phyloP scores from a whole-genome alignment of 2,329 filamentous ascomycete genomes.

The Penicillium sp. region DNA sequence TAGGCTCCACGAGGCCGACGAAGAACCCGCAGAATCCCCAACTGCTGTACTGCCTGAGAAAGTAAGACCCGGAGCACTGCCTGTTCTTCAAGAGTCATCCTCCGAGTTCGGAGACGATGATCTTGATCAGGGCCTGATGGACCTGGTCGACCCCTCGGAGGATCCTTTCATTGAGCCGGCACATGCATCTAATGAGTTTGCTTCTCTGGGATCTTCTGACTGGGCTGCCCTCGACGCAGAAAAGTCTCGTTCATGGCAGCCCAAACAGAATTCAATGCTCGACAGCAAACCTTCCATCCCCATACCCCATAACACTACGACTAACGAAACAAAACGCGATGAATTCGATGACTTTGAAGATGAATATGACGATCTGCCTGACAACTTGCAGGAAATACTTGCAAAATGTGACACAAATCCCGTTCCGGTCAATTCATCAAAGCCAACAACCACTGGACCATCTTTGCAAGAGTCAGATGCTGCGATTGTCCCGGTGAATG shows the following conservation, averaged over 20 bases:
- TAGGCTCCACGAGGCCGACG: slow-evolving; percentile 3
- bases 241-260: slow-evolving; percentile 7
- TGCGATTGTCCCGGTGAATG: background rate
- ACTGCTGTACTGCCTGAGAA: background rate
- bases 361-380: slow-evolving; percentile 61
- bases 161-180: slow-evolving; percentile 29
- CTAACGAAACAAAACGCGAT: slow-evolving; percentile 20
- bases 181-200: slow-evolving; percentile 12
- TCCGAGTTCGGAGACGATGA: slow-evolving; percentile 51
- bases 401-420: slow-evolving; percentile 53
- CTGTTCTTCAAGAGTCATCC: slow-evolving; percentile 28
- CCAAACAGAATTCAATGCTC: background rate
- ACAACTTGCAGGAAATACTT: slow-evolving; percentile 58
- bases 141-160: slow-evolving; percentile 36
- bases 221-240: slow-evolving; percentile 17
- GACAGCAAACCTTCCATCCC: slow-evolving; percentile 6
- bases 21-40: slow-evolving; percentile 1
- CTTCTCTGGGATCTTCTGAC: slow-evolving; percentile 16
- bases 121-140: slow-evolving; percentile 46
- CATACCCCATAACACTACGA: slow-evolving; percentile 8
- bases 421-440: slow-evolving; percentile 12
- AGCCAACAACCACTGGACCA: slow-evolving; percentile 9
- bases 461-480: slow-evolving; percentile 15
- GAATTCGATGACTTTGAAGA: slow-evolving; percentile 64
- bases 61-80: background rate